phyloP scores from a whole-genome alignment of 805 yeast species.

The Starmerella cellae region DNA sequence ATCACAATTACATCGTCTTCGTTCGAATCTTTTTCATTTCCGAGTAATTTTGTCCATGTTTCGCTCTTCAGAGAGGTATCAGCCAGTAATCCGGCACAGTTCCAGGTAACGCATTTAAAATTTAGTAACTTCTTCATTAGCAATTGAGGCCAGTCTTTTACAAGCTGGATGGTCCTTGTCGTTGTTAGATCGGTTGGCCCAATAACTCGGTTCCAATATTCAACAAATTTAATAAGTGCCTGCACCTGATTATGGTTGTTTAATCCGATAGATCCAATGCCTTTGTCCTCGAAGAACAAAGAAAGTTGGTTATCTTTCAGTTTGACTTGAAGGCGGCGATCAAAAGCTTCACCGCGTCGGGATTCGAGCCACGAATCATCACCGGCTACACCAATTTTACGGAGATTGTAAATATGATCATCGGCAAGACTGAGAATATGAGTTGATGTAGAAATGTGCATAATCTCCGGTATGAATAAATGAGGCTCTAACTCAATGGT shows the following conservation, averaged over 20 bases:
- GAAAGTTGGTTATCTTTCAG: conserved; percentile 7
- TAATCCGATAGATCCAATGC: conserved; percentile 15
- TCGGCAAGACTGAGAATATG: conserved; percentile 16
- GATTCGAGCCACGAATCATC: conserved; percentile 21
- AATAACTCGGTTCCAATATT: conserved; percentile 15
- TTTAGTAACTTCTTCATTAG: conserved; percentile 11
- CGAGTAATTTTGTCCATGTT: conserved; percentile 20
- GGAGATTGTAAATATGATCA: conserved; percentile 15
- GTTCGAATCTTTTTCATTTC: conserved; percentile 15
- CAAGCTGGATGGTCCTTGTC: conserved; percentile 15
- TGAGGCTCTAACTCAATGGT: background rate
- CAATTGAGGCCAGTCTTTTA: conserved; percentile 15
- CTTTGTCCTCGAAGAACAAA: conserved; percentile 15
- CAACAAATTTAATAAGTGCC: conserved; percentile 13
- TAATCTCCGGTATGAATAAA: background rate
- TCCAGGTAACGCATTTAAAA: conserved; percentile 30
- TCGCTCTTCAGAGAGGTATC: conserved; percentile 10
- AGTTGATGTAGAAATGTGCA: conserved; percentile 15
- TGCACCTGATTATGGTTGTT: conserved; percentile 4
- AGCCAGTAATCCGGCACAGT: conserved; percentile 20
- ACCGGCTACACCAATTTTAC: conserved; percentile 9
- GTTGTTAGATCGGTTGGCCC: conserved; percentile 22
- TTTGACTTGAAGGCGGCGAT: conserved; percentile 13
- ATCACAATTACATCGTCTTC: conserved; percentile 47
- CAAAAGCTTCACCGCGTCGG: conserved; percentile 21